These are phyloP conservation scores for Wolfiporia cocos DNA, from an alignment of 1,284 basidiomycete genomes.

Conservation along the genomic window DNA sequence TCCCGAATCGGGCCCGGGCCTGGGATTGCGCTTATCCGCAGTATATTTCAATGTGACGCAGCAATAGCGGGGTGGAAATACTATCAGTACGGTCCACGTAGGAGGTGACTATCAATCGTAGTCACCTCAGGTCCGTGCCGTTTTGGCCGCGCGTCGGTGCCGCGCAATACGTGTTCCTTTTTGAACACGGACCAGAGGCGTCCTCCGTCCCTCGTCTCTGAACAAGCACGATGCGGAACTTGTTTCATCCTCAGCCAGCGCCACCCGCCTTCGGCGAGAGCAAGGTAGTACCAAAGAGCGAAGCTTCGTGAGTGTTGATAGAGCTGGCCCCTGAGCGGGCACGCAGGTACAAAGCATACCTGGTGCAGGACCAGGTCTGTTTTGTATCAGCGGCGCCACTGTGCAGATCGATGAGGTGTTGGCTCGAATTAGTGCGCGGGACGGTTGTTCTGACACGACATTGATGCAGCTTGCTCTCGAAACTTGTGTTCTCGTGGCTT, in stretches of 20 bases:
- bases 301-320: slow-evolving; percentile 47
- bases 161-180: too few relatives aligned
- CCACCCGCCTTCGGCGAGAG: slow-evolving; percentile 70
- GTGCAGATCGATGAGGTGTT: background rate
- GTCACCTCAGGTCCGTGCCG: too few relatives aligned
- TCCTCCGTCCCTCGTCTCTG: background rate
- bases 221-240: slow-evolving; percentile 21
- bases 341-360: background rate
- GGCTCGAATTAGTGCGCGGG: background rate
- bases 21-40: too few relatives aligned
- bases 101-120: too few relatives aligned
- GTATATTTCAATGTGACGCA: too few relatives aligned
- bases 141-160: too few relatives aligned
- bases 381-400: background rate
- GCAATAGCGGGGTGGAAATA: too few relatives aligned
- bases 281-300: slow-evolving; percentile 76
- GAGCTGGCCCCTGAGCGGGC: background rate
- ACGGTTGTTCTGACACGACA: background rate
- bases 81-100: too few relatives aligned
- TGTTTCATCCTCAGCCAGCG: slow-evolving; percentile 21
- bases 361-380: background rate
- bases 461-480: slow-evolving; percentile 31
- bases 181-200: too few relatives aligned
- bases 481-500: slow-evolving; percentile 44
- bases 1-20: too few relatives aligned